These are phyloP conservation scores for Ustilago shanxiensis DNA, from an alignment of 1,284 basidiomycete species.

Conservation along the genomic window DNA sequence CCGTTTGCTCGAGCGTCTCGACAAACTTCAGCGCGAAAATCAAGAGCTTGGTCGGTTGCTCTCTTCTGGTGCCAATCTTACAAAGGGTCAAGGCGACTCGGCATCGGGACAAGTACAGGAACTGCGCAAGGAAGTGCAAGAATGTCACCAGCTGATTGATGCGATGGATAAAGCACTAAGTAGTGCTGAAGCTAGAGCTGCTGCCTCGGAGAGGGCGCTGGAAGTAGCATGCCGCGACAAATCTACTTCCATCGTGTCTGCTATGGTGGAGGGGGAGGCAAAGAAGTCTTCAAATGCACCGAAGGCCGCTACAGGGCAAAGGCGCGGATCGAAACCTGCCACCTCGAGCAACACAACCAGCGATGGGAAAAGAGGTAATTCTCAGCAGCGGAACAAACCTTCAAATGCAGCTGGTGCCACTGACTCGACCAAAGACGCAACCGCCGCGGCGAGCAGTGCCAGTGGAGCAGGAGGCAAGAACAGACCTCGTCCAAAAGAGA, in stretches of 20 bases:
- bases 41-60: conserved; percentile 47
- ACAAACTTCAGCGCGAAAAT: conserved; percentile 47
- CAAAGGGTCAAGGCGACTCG: not conserved
- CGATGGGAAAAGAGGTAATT: not conserved
- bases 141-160: conserved; percentile 38
- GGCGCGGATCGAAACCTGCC: not conserved
- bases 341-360: not conserved
- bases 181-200: conserved; percentile 25
- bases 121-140: conserved; percentile 20
- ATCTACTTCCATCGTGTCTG: conserved; percentile 36
- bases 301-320: no score
- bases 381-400: not conserved
- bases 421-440: not conserved
- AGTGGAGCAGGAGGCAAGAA: not conserved
- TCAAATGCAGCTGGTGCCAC: not conserved
- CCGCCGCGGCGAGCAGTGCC: not conserved
- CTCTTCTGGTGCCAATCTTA: not conserved
- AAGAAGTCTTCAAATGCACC: not conserved
- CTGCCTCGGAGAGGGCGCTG: conserved; percentile 26
- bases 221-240: conserved; percentile 37
- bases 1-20: conserved; percentile 48
- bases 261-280: not conserved
- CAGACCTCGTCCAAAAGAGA: not conserved
- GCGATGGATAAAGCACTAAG: conserved; percentile 35
- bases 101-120: conserved; percentile 1